Evolutionary conservation across 2,329 filamentous ascomycete genomes (phyloP).

Genomic region (Chaetomiaceae sp.): DNA sequence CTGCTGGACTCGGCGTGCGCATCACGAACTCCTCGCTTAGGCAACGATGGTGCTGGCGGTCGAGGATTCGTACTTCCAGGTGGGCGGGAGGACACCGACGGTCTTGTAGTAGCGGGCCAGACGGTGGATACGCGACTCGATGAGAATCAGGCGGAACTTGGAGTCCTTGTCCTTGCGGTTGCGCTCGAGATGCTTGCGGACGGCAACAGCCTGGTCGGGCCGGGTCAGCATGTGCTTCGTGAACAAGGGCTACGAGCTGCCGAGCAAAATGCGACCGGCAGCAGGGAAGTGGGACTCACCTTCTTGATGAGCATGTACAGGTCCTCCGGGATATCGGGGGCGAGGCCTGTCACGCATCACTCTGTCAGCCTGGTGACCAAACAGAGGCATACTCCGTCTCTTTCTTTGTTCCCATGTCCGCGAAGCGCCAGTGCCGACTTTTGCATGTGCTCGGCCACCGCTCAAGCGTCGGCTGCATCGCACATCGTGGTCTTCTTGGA

Average conservation of each 20-base stretch:
- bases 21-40: constrained; percentile 45
- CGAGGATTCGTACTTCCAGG: constrained; percentile 98
- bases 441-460: background rate
- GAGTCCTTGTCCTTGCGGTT: constrained; percentile 99
- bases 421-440: constrained; percentile 1
- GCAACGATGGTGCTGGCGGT: constrained; percentile 91
- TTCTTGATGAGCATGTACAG: constrained; percentile 99
- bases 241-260: background rate
- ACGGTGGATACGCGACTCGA: constrained; percentile 99
- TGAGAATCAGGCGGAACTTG: constrained; percentile 99
- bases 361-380: constrained; percentile 86
- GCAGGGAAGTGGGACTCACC: constrained; percentile 44
- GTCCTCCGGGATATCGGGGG: constrained; percentile 97
- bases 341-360: constrained; percentile 87
- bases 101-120: constrained; percentile 98
- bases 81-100: constrained; percentile 75
- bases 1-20: constrained; percentile 16
- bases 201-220: constrained; percentile 73
- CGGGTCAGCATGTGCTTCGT: too few species aligned
- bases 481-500: constrained; percentile 6
- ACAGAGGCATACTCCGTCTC: constrained; percentile 60
- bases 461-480: constrained; percentile 1
- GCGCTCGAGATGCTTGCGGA: constrained; percentile 99
- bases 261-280: background rate
- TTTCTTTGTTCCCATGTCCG: background rate